Percentiles rank a stretch among this genome's conserved stretches.
These are phyloP conservation scores for Sanghuangporus sanghuang DNA, from an alignment of 1,284 basidiomycete species.

Conservation along the genomic window DNA sequence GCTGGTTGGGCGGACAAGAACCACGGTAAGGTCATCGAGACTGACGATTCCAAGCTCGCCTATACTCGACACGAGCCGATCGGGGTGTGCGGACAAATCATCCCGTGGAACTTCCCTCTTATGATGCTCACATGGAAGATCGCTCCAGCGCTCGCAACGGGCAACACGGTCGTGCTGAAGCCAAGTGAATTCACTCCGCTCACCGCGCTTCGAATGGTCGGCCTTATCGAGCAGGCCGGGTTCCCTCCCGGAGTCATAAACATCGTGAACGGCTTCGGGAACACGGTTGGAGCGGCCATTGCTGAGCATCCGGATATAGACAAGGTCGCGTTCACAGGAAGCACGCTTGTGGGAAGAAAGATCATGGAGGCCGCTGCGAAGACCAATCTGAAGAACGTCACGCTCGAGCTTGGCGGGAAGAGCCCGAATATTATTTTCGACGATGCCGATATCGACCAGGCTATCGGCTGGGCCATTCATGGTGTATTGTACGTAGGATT, in stretches of 20 bases:
- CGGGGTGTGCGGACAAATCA: constrained; percentile 85
- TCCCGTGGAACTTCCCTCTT: constrained; percentile 65
- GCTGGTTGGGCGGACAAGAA: constrained; percentile 87
- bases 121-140: constrained; percentile 78
- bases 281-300: constrained; percentile 62
- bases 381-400: constrained; percentile 85
- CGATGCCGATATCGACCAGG: constrained; percentile 72
- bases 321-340: constrained; percentile 74
- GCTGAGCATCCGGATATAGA: constrained; percentile 59
- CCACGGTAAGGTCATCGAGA: constrained; percentile 77
- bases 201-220: constrained; percentile 58
- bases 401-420: constrained; percentile 93
- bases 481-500: constrained; percentile 60
- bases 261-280: constrained; percentile 62
- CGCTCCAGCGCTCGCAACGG: constrained; percentile 80
- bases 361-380: constrained; percentile 81
- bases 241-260: constrained; percentile 73
- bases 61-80: constrained; percentile 92
- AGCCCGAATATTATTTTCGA: constrained; percentile 76
- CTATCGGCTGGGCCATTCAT: constrained; percentile 77
- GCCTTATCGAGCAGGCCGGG: constrained; percentile 48
- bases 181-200: constrained; percentile 90
- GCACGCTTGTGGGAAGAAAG: constrained; percentile 77
- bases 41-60: constrained; percentile 61
- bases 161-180: constrained; percentile 82